phyloP scores from a whole-genome alignment of 2,329 filamentous ascomycete species.

The Aureobasidium subglaciale region DNA sequence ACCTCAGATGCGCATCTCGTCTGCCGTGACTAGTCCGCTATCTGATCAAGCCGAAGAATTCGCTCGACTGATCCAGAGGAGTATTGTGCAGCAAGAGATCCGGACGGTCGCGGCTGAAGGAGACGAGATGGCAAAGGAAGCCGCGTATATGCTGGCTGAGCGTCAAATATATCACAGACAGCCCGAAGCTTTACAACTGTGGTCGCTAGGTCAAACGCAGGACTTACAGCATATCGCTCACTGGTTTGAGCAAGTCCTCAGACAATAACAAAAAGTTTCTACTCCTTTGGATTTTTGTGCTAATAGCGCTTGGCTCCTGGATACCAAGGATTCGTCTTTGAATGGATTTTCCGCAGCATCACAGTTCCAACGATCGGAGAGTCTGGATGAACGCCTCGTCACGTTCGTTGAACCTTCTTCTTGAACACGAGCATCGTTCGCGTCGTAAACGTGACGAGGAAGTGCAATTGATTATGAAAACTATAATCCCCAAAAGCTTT shows the following conservation, averaged over 20 bases:
- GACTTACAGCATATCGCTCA: slow-evolving; percentile 11
- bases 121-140: slow-evolving; percentile 13
- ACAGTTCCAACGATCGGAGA: too few relatives aligned
- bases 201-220: slow-evolving; percentile 8
- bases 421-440: too few relatives aligned
- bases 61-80: slow-evolving; percentile 32
- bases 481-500: too few relatives aligned
- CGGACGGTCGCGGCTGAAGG: slow-evolving; percentile 15
- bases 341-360: too few relatives aligned
- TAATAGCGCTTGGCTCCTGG: too few relatives aligned
- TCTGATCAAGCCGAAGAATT: slow-evolving; percentile 37
- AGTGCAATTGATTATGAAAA: too few relatives aligned
- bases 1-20: slow-evolving; percentile 35
- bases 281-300: too few relatives aligned
- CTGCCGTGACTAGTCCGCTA: slow-evolving; percentile 33
- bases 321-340: too few relatives aligned
- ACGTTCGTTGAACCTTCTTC: too few relatives aligned
- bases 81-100: slow-evolving; percentile 28
- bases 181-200: slow-evolving; percentile 10
- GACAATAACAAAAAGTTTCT: neutral
- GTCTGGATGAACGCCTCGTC: too few relatives aligned
- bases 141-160: slow-evolving; percentile 18
- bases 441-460: too few relatives aligned
- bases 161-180: slow-evolving; percentile 12
- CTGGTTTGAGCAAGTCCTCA: slow-evolving; percentile 19